Percentiles rank a stretch among this genome's conserved stretches.
These are phyloP conservation scores for Lipomyces chichibuensis DNA, from an alignment of 805 yeast genomes.

Conservation along the genomic window DNA sequence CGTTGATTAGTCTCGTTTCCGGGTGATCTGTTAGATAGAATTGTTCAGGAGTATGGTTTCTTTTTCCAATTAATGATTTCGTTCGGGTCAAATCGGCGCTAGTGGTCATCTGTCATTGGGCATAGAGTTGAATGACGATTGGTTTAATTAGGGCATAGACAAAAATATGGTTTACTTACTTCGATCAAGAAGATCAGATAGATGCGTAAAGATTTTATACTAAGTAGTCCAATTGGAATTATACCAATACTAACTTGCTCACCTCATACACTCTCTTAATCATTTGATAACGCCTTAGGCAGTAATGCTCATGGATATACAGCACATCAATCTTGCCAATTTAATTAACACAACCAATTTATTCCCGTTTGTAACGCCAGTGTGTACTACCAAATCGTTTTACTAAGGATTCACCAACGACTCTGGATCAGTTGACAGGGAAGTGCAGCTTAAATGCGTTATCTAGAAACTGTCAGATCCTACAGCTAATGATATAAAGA, in stretches of 20 bases:
- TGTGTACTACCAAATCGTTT: background rate
- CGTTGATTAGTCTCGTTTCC: background rate
- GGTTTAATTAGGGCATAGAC: background rate
- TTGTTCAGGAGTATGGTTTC: background rate
- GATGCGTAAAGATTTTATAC: background rate
- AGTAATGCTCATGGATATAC: background rate
- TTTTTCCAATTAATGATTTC: background rate
- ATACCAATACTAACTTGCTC: background rate
- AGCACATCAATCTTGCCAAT: background rate
- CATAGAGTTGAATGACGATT: background rate
- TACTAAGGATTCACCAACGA: background rate
- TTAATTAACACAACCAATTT: background rate
- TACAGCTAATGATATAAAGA: background rate
- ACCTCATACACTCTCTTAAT: background rate
- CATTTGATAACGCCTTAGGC: background rate
- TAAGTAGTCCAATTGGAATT: background rate
- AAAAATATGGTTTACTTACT: background rate
- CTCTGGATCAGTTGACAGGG: conserved; percentile 1
- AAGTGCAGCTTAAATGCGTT: conserved; percentile 15
- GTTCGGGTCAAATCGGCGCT: background rate
- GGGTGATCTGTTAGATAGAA: background rate
- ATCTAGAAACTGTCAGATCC: conserved; percentile 8
- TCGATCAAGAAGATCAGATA: background rate
- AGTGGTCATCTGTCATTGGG: background rate
- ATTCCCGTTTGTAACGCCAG: background rate